A percentile compares a stretch with the other conserved stretches of the same genome.
These are phyloP conservation scores for Pseudogymnoascus sp. DNA, from an alignment of 2,329 filamentous ascomycete genomes.

Conservation along the genomic window DNA sequence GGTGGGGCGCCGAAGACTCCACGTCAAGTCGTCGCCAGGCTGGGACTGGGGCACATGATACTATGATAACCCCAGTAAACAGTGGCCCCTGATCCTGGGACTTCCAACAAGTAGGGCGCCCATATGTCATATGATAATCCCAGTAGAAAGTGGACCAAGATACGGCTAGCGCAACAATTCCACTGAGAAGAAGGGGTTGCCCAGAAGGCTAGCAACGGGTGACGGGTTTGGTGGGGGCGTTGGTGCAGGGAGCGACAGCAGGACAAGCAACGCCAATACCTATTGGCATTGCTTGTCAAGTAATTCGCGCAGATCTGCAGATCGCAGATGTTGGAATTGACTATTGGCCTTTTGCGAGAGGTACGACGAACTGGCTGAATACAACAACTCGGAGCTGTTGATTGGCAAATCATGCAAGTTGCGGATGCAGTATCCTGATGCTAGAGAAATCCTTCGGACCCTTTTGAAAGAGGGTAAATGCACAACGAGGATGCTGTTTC, in stretches of 20 bases:
- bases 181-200: neutral
- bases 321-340: neutral
- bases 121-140: neutral
- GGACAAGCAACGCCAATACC: neutral
- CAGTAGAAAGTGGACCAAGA: neutral
- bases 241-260: neutral
- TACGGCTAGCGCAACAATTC: neutral
- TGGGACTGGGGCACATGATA: neutral
- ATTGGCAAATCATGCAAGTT: too few relatives aligned
- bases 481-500: too few relatives aligned
- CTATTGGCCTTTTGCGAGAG: too few relatives aligned
- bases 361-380: too few relatives aligned
- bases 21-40: too few relatives aligned
- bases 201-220: neutral
- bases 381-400: too few relatives aligned
- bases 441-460: too few relatives aligned
- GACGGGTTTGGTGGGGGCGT: neutral
- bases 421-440: too few relatives aligned
- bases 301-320: neutral
- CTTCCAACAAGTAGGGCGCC: neutral
- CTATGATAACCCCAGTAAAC: neutral
- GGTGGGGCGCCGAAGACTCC: too few relatives aligned
- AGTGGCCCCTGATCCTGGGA: neutral
- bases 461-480: too few relatives aligned
- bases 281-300: neutral